Conservation (phyloP, 2,329 filamentous ascomycete species). For the Hypoxylon sp. region DNA sequence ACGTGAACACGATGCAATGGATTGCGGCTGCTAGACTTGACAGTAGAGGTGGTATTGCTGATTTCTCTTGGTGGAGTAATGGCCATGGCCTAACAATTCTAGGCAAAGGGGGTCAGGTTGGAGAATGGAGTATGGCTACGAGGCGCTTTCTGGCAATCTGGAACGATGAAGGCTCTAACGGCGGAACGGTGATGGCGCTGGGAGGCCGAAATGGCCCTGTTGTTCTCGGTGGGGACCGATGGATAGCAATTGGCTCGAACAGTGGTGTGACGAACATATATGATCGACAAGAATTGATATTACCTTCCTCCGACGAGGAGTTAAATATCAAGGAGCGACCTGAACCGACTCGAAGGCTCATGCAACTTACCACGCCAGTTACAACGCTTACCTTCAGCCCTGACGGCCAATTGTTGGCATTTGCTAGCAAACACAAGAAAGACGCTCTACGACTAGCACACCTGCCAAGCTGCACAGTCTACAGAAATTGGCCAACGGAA, state of each 20-base stretch:
- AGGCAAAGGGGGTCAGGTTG: slow-evolving; percentile 89
- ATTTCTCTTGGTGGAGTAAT: slow-evolving; percentile 93
- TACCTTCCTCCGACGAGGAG: slow-evolving; percentile 57
- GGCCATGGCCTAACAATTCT: slow-evolving; percentile 86
- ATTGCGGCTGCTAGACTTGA: slow-evolving; percentile 85
- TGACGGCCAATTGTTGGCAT: slow-evolving; percentile 89
- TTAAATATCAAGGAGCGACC: slow-evolving; percentile 75
- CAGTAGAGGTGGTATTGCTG: slow-evolving; percentile 84
- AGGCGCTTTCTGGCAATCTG: slow-evolving; percentile 83
- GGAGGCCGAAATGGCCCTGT: slow-evolving; percentile 76
- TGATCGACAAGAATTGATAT: slow-evolving; percentile 78
- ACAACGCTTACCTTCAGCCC: slow-evolving; percentile 85
- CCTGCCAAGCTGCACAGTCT: slow-evolving; percentile 91
- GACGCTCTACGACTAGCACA: slow-evolving; percentile 91
- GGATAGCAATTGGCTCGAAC: slow-evolving; percentile 88
- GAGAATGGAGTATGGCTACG: slow-evolving; percentile 83
- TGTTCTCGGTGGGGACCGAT: slow-evolving; percentile 82
- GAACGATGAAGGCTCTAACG: slow-evolving; percentile 91
- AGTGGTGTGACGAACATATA: slow-evolving; percentile 95
- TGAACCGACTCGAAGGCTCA: slow-evolving; percentile 79
- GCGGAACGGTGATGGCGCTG: slow-evolving; percentile 84
- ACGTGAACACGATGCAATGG: slow-evolving; percentile 88
- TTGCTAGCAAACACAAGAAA: slow-evolving; percentile 88
- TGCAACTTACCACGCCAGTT: slow-evolving; percentile 89
- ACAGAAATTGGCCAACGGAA: slow-evolving; percentile 95